These are phyloP conservation scores for Penicillium flavigenum DNA, from an alignment of 495 filamentous ascomycete genomes.

Conservation along the genomic window DNA sequence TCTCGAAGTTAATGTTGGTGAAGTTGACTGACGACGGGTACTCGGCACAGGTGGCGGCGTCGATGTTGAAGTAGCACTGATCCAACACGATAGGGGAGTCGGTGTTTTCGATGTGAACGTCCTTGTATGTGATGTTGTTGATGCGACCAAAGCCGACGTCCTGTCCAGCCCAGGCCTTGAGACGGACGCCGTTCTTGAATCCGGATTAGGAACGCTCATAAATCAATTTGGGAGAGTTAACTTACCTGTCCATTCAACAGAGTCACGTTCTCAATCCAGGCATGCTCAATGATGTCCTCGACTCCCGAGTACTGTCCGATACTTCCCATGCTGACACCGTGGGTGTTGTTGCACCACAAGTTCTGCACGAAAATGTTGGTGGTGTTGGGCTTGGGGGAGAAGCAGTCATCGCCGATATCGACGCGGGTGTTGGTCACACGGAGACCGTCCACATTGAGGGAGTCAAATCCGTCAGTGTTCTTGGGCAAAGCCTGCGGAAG, in stretches of 20 bases:
- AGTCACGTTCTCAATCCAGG: conserved; percentile 56
- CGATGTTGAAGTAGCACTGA: conserved; percentile 58
- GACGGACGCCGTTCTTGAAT: conserved; percentile 51
- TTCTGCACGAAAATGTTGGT: conserved; percentile 57
- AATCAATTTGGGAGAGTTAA: not conserved
- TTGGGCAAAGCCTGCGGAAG: conserved; percentile 43
- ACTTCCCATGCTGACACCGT: conserved; percentile 58
- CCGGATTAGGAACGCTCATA: conserved; percentile 3
- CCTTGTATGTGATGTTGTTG: conserved; percentile 58
- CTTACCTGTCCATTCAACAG: conserved; percentile 51
- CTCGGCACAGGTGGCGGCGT: conserved; percentile 45
- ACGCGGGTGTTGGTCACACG: conserved; percentile 50
- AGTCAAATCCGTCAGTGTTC: conserved; percentile 62
- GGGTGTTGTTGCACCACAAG: conserved; percentile 58
- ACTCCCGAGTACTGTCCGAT: conserved; percentile 57
- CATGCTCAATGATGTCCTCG: conserved; percentile 53
- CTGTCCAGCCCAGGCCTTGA: conserved; percentile 56
- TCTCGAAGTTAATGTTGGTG: conserved; percentile 55
- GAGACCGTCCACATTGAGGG: conserved; percentile 49
- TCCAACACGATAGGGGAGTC: conserved; percentile 55
- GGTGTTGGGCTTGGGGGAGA: conserved; percentile 59
- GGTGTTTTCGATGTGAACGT: conserved; percentile 56
- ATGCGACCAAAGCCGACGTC: conserved; percentile 57
- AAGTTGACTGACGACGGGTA: conserved; percentile 56
- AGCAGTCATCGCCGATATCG: conserved; percentile 59